Evolutionary conservation across 257 asterid genomes (phyloP).

Genomic region (Salvia rosmarinus): DNA sequence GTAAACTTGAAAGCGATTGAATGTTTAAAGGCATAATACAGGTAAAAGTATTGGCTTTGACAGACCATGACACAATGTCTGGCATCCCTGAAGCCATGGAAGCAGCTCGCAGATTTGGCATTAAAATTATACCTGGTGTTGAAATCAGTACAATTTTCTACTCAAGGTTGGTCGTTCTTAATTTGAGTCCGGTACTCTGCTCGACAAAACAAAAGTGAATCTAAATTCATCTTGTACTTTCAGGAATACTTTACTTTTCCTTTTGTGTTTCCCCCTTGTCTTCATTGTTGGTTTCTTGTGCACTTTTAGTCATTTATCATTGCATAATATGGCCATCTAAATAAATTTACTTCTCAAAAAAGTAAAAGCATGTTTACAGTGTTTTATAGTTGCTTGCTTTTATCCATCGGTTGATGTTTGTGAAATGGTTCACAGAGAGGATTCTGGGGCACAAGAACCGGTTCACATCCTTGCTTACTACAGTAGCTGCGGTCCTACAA

Average conservation of each 20-base stretch:
- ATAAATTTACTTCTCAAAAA: neutral
- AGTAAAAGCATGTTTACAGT: neutral
- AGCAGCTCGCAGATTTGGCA: slow-evolving; percentile 86
- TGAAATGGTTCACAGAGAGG: slow-evolving; percentile 55
- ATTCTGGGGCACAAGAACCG: slow-evolving; percentile 72
- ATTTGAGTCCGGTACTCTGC: neutral
- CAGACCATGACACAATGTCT: slow-evolving; percentile 94
- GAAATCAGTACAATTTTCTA: slow-evolving; percentile 90
- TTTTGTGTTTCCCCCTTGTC: neutral
- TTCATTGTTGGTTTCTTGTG: no score
- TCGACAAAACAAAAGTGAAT: neutral
- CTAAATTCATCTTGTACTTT: neutral
- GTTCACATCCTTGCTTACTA: slow-evolving; percentile 99
- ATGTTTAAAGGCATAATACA: slow-evolving; percentile 47
- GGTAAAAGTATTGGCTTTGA: slow-evolving; percentile 96
- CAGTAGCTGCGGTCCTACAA: slow-evolving; percentile 88
- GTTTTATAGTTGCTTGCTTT: neutral
- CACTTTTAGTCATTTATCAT: slow-evolving; percentile 8
- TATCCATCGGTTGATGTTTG: slow-evolving; percentile 27
- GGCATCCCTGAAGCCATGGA: slow-evolving; percentile 94
- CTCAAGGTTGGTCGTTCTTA: slow-evolving; percentile 55
- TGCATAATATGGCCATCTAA: slow-evolving; percentile 16
- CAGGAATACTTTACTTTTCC: neutral
- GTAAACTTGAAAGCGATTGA: slow-evolving; percentile 27
- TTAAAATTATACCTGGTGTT: slow-evolving; percentile 93